Conservation (phyloP, 2,329 filamentous ascomycete genomes). For the Hypoxylon sp. region DNA sequence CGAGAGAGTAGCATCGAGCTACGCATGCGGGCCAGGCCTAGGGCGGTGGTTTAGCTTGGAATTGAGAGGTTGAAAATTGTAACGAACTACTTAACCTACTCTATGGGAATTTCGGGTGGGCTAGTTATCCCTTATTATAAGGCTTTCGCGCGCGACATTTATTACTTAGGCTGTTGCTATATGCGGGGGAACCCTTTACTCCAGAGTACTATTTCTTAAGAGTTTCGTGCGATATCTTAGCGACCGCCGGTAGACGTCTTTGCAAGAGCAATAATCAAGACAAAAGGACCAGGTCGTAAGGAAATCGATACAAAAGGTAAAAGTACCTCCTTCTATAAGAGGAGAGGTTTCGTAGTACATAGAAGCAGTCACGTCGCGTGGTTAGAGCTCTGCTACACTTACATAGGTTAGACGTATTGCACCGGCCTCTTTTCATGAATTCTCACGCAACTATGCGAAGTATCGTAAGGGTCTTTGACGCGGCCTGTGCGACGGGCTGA, state of each 20-base stretch:
- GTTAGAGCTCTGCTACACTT: not conserved
- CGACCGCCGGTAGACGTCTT: too few relatives aligned
- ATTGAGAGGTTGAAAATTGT: too few relatives aligned
- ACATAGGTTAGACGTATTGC: constrained; percentile 2
- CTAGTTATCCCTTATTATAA: not conserved
- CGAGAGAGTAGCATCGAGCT: too few relatives aligned
- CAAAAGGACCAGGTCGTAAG: not conserved
- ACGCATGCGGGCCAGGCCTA: not conserved
- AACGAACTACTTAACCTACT: too few relatives aligned
- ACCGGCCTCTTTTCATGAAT: not conserved
- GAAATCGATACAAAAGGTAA: not conserved
- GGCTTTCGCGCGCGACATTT: constrained; percentile 16
- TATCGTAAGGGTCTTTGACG: constrained; percentile 9
- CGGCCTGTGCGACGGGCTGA: too few relatives aligned
- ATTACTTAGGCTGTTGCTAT: constrained; percentile 17
- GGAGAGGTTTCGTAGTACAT: not conserved
- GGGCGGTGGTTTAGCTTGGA: constrained; percentile 10
- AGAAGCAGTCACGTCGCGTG: too few relatives aligned
- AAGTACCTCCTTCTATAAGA: too few relatives aligned
- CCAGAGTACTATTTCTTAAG: not conserved
- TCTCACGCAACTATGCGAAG: not conserved
- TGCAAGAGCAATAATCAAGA: too few relatives aligned
- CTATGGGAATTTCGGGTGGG: not conserved
- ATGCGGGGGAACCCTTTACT: constrained; percentile 20
- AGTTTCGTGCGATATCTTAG: constrained; percentile 1